Evolutionary conservation across 768 basidiomycete species (phyloP).

Genomic region (Leccinum olivaceopallidum): DNA sequence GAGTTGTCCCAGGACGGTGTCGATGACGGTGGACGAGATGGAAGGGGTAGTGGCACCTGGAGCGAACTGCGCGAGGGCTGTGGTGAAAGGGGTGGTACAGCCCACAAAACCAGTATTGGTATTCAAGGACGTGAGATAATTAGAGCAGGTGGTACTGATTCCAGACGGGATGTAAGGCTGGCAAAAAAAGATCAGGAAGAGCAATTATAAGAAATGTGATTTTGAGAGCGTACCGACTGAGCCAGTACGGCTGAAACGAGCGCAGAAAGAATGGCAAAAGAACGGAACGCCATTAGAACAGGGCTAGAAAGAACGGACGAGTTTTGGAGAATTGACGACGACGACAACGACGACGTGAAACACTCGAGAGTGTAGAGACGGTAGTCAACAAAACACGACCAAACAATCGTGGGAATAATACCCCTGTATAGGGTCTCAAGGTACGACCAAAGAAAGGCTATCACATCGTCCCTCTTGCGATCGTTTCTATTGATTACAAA

Average conservation of each 20-base stretch:
- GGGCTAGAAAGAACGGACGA: slow-evolving; percentile 34
- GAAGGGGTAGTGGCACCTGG: slow-evolving; percentile 43
- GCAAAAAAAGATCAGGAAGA: slow-evolving; percentile 15
- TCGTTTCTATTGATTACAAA: slow-evolving; percentile 2
- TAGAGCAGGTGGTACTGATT: slow-evolving; percentile 54
- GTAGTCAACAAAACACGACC: slow-evolving; percentile 14
- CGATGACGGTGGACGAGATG: slow-evolving; percentile 45
- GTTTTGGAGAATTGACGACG: background rate
- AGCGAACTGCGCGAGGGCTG: slow-evolving; percentile 55
- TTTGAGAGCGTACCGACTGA: slow-evolving; percentile 41
- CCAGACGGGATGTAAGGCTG: slow-evolving; percentile 65
- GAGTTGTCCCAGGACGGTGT: slow-evolving; percentile 50
- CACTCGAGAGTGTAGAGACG: background rate
- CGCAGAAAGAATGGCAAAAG: slow-evolving; percentile 52
- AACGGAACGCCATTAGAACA: slow-evolving; percentile 45
- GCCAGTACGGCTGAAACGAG: slow-evolving; percentile 53
- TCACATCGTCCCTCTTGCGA: slow-evolving; percentile 10
- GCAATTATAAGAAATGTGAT: background rate
- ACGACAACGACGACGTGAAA: background rate
- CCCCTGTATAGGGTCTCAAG: background rate
- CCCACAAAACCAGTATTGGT: slow-evolving; percentile 50
- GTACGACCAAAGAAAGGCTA: slow-evolving; percentile 3
- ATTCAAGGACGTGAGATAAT: slow-evolving; percentile 67
- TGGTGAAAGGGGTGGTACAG: slow-evolving; percentile 65
- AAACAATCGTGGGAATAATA: slow-evolving; percentile 1